These are phyloP conservation scores for Lepidopterella palustris DNA, from an alignment of 495 filamentous ascomycete species.

Conservation along the genomic window DNA sequence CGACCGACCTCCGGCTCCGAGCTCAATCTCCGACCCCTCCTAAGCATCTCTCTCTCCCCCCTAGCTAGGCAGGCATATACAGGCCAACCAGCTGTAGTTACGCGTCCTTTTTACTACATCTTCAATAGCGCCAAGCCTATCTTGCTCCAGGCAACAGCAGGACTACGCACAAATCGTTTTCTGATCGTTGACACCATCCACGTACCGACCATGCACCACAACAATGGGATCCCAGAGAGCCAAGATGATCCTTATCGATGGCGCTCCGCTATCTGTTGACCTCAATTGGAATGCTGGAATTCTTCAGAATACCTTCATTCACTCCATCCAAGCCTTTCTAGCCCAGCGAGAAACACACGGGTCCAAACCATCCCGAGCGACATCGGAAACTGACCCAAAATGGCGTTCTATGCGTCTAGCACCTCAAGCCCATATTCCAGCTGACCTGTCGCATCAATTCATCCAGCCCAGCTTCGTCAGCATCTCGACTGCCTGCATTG, in stretches of 20 bases:
- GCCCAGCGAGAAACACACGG: background rate
- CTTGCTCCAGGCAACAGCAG: too few species aligned
- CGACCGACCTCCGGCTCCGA: too few species aligned
- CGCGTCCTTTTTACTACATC: too few species aligned
- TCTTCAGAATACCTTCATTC: background rate
- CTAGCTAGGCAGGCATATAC: too few species aligned
- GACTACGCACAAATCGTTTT: too few species aligned
- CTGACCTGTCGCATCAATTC: background rate
- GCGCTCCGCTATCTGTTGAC: background rate
- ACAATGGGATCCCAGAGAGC: background rate
- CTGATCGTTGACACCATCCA: background rate
- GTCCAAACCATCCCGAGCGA: background rate
- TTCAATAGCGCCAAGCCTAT: too few species aligned
- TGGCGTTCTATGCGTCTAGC: background rate
- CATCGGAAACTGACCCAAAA: background rate
- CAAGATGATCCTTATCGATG: background rate
- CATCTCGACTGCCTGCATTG: background rate
- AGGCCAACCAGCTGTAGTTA: too few species aligned
- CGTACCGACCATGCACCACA: background rate
- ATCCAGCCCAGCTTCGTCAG: background rate
- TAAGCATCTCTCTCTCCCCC: too few species aligned
- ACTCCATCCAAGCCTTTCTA: background rate
- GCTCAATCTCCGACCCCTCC: too few species aligned
- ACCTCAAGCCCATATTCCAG: background rate
- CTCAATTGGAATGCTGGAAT: background rate